Percentiles rank a stretch among this genome's conserved stretches.
phyloP scores from a whole-genome alignment of 148 eudicot genomes.

The Spergularia bocconei region DNA sequence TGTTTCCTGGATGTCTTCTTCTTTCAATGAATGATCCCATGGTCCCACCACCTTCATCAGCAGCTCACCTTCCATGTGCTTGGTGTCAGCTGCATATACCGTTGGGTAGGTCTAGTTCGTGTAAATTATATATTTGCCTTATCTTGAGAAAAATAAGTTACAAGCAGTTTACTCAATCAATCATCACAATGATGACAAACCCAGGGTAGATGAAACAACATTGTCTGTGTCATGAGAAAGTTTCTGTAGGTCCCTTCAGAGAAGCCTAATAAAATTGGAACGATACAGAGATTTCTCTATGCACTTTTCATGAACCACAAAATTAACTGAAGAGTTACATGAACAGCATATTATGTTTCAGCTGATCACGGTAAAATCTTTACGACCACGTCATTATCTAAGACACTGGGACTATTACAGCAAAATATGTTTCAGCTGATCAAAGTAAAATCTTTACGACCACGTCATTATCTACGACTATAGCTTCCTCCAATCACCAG shows the following conservation, averaged over 20 bases:
- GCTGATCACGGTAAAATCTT: not conserved
- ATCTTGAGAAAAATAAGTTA: constrained; percentile 12
- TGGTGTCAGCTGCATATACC: constrained; percentile 66
- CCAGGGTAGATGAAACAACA: not conserved
- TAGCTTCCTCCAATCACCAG: no score
- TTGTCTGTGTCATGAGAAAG: not conserved
- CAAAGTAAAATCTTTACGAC: not conserved
- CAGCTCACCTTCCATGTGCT: constrained; percentile 56
- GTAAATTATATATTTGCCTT: constrained; percentile 29
- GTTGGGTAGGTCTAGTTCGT: constrained; percentile 86
- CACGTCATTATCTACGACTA: not conserved
- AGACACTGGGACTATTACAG: no score
- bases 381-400: not conserved
- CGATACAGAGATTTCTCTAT: no score
- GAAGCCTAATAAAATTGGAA: no score
- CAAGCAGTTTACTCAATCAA: not conserved
- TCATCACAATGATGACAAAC: not conserved
- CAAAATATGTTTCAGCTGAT: not conserved
- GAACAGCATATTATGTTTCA: not conserved
- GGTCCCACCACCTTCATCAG: constrained; percentile 54
- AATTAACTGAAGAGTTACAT: not conserved
- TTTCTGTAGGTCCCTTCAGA: no score
- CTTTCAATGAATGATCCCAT: constrained; percentile 41
- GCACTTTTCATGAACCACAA: no score
- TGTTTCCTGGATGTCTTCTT: constrained; percentile 52